A percentile compares a stretch with the other conserved stretches of the same genome.
Conservation (phyloP, 2,329 filamentous ascomycete genomes). For the Talaromyces sp. region DNA sequence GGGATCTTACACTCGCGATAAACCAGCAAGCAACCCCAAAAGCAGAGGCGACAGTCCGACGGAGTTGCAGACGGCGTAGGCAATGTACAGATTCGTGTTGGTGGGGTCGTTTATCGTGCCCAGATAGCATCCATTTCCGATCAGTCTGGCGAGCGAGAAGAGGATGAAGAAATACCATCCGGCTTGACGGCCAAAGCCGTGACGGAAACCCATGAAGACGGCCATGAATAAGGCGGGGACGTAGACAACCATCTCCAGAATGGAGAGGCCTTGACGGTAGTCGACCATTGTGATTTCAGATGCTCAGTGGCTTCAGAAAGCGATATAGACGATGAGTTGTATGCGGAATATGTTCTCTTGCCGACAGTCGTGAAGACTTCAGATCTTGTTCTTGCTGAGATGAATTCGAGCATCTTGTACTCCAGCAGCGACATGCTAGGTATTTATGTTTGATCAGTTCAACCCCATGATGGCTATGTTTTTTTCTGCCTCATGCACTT, state of each 20-base stretch:
- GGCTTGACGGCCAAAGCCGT: conserved; percentile 29
- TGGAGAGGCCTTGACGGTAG: conserved; percentile 25
- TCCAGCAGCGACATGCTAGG: not conserved
- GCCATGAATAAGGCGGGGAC: conserved; percentile 22
- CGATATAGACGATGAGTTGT: not conserved
- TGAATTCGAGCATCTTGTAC: not conserved
- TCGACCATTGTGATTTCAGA: conserved; percentile 11
- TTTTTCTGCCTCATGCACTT: not conserved
- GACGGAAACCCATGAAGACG: conserved; percentile 24
- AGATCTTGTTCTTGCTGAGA: not conserved
- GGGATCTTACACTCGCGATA: conserved; percentile 22
- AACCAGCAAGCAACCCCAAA: conserved; percentile 19
- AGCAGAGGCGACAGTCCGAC: conserved; percentile 23
- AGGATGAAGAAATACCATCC: conserved; percentile 36
- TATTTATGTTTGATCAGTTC: conserved; percentile 5
- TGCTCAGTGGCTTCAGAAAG: not conserved
- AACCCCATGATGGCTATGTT: not conserved
- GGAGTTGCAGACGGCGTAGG: conserved; percentile 26
- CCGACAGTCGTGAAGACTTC: not conserved
- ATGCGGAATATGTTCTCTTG: not conserved
- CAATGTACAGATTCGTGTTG: conserved; percentile 26
- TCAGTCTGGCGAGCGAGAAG: conserved; percentile 31
- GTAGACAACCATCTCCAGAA: conserved; percentile 26
- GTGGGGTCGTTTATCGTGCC: conserved; percentile 24
- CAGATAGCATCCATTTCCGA: conserved; percentile 30